Evolutionary conservation across 768 basidiomycete species (phyloP).

Genomic region (Austroboletus festivus): DNA sequence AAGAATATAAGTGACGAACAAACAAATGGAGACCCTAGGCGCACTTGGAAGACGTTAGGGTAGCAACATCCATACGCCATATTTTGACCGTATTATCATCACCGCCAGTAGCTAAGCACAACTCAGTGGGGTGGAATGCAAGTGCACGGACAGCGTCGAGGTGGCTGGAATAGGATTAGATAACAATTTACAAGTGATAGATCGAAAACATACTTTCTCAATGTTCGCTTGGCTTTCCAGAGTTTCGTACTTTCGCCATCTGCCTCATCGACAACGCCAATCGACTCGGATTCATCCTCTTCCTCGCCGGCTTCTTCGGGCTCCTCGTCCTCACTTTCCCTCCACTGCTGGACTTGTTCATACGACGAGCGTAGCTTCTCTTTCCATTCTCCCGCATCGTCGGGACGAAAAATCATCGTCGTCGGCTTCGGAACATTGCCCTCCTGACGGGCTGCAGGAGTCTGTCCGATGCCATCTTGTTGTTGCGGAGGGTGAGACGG

Average conservation of each 20-base stretch:
- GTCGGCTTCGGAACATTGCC: conserved; percentile 25
- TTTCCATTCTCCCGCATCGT: conserved; percentile 83
- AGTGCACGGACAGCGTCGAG: conserved; percentile 89
- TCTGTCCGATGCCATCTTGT: conserved; percentile 16
- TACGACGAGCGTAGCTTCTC: conserved; percentile 69
- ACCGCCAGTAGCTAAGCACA: conserved; percentile 87
- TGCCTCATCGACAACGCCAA: conserved; percentile 53
- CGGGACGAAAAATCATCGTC: conserved; percentile 87
- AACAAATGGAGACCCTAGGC: conserved; percentile 31
- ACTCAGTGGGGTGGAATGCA: conserved; percentile 82
- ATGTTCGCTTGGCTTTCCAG: conserved; percentile 83
- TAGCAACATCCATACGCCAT: conserved; percentile 83
- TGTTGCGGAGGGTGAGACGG: conserved; percentile 36
- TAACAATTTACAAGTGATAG: background rate
- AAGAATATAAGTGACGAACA: conserved; percentile 6
- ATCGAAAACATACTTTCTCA: conserved; percentile 72
- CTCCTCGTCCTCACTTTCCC: conserved; percentile 53
- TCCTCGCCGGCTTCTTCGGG: conserved; percentile 69
- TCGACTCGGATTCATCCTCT: conserved; percentile 57
- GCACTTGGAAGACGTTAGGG: conserved; percentile 73
- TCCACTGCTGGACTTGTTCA: conserved; percentile 40
- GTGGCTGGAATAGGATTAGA: conserved; percentile 53
- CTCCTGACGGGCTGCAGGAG: conserved; percentile 12
- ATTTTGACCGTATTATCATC: conserved; percentile 96
- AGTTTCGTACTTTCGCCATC: conserved; percentile 69